These are phyloP conservation scores for Yarrowia keelungensis DNA, from an alignment of 805 yeast species.

Conservation along the genomic window DNA sequence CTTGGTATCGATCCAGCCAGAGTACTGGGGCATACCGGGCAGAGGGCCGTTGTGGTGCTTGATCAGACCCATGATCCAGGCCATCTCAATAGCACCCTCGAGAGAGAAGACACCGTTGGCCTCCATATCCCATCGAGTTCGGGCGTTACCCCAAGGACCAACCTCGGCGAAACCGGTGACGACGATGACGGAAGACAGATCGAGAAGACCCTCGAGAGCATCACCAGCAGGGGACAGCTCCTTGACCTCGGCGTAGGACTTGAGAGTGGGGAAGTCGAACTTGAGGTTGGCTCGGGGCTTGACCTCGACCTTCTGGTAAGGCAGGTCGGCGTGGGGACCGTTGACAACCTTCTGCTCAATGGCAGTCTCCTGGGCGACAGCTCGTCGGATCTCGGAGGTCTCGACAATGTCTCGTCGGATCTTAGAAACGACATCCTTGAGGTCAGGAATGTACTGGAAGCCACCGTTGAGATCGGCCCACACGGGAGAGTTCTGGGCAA, in stretches of 20 bases:
- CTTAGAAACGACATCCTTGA: constrained; percentile 82
- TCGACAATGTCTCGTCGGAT: constrained; percentile 77
- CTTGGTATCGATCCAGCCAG: constrained; percentile 98
- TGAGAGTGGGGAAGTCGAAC: constrained; percentile 89
- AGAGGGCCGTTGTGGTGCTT: constrained; percentile 91
- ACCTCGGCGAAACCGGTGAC: constrained; percentile 98
- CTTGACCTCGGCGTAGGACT: constrained; percentile 76
- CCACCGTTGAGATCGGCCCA: constrained; percentile 99
- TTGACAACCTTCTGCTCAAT: constrained; percentile 84
- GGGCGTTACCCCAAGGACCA: constrained; percentile 99
- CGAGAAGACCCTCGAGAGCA: constrained; percentile 83
- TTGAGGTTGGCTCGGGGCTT: constrained; percentile 96
- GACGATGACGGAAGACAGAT: constrained; percentile 89
- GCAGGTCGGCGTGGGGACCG: constrained; percentile 88
- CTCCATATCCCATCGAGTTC: constrained; percentile 99
- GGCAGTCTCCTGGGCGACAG: constrained; percentile 92
- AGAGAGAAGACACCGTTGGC: constrained; percentile 91
- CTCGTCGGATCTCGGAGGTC: constrained; percentile 91
- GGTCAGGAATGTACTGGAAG: constrained; percentile 87
- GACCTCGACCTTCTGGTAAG: constrained; percentile 75
- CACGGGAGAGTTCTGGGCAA: constrained; percentile 93
- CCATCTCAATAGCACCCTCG: constrained; percentile 99
- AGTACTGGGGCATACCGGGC: constrained; percentile 76
- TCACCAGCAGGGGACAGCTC: constrained; percentile 58
- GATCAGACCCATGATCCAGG: constrained; percentile 99